Percentiles rank a stretch among this genome's conserved stretches.
Conservation (phyloP, 352 stramenopile genomes). For the Phytophthora fragariae region DNA sequence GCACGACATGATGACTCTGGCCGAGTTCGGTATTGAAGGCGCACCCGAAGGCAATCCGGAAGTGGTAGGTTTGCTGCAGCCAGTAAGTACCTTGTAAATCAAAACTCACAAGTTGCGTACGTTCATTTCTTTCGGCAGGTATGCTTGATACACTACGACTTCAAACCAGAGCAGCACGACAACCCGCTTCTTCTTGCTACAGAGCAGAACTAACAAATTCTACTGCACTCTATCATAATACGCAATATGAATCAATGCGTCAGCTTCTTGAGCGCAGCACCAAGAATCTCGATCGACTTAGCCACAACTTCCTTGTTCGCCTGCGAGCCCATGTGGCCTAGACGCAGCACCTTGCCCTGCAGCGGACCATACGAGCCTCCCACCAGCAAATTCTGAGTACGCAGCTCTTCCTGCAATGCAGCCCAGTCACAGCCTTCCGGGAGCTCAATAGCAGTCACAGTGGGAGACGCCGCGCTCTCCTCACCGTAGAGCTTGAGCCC, state of each 20-base stretch:
- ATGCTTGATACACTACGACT: conserved; percentile 68
- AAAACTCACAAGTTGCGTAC: conserved; percentile 5
- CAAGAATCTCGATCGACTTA: conserved; percentile 44
- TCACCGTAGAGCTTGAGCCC: conserved; percentile 49
- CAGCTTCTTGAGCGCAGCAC: conserved; percentile 41
- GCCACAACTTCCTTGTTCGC: conserved; percentile 46
- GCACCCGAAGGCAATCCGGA: conserved; percentile 49
- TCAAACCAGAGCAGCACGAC: conserved; percentile 71
- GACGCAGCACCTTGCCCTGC: conserved; percentile 53
- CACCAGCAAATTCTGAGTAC: conserved; percentile 43
- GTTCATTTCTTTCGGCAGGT: conserved; percentile 30
- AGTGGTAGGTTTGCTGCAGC: conserved; percentile 29
- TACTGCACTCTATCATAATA: conserved; percentile 4
- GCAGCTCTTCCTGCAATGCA: conserved; percentile 42
- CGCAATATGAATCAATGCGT: conserved; percentile 13
- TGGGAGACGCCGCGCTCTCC: conserved; percentile 44
- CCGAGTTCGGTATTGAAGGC: conserved; percentile 62
- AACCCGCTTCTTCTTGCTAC: conserved; percentile 60
- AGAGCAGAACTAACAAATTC: conserved; percentile 41
- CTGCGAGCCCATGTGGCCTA: conserved; percentile 68
- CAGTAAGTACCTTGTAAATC: background rate
- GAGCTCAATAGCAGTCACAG: conserved; percentile 60
- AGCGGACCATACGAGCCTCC: conserved; percentile 58
- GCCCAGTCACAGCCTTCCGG: conserved; percentile 43
- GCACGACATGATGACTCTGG: conserved; percentile 57